Conservation (phyloP, 306 rosid species). For the Pterocarpus santalinus region DNA sequence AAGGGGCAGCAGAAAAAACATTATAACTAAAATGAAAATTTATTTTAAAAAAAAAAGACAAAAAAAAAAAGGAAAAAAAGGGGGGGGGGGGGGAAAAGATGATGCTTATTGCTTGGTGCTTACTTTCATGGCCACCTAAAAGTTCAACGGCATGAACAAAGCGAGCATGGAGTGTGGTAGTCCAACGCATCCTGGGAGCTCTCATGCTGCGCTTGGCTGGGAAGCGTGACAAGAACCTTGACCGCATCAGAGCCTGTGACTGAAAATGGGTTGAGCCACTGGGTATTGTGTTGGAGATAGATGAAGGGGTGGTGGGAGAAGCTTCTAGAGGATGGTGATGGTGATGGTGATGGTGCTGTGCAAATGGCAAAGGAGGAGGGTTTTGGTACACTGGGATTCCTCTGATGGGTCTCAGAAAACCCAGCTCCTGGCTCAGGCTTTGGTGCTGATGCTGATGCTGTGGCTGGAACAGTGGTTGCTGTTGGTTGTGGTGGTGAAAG, state of each 20-base stretch:
- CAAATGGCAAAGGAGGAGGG: slow-evolving; percentile 72
- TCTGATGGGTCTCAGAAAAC: slow-evolving; percentile 87
- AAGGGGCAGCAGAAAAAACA: neutral
- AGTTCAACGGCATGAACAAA: slow-evolving; percentile 98
- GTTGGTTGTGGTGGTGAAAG: slow-evolving; percentile 53
- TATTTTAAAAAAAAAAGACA: neutral
- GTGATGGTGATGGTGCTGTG: slow-evolving; percentile 53
- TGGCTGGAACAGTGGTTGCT: slow-evolving; percentile 48
- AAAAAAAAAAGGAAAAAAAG: neutral
- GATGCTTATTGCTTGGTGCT: slow-evolving; percentile 23
- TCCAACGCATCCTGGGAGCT: slow-evolving; percentile 99
- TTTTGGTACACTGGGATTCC: slow-evolving; percentile 95
- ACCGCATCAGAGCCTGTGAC: slow-evolving; percentile 74
- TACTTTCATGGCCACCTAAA: slow-evolving; percentile 99
- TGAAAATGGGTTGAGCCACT: slow-evolving; percentile 48
- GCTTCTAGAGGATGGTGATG: slow-evolving; percentile 57
- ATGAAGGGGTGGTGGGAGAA: slow-evolving; percentile 41
- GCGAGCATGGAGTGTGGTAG: slow-evolving; percentile 94
- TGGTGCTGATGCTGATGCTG: slow-evolving; percentile 48
- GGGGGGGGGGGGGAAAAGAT: neutral
- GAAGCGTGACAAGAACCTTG: slow-evolving; percentile 84
- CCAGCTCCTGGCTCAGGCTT: slow-evolving; percentile 69
- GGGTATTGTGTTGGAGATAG: slow-evolving; percentile 44
- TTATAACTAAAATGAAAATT: no score
- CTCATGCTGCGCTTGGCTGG: slow-evolving; percentile 95